phyloP scores from a whole-genome alignment of 805 yeast species.

The Pichia manshurica region DNA sequence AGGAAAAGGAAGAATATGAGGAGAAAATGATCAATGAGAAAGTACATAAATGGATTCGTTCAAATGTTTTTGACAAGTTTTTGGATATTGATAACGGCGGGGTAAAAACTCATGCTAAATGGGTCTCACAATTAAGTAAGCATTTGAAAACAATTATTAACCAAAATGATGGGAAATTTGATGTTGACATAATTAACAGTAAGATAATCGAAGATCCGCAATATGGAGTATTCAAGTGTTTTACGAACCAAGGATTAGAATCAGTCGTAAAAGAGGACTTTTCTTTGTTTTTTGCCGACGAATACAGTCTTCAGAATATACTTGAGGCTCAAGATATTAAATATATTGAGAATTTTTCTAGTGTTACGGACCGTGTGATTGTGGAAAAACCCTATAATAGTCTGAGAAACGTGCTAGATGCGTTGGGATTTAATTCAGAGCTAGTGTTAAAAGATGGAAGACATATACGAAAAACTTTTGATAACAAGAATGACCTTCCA shows the following conservation, averaged over 20 bases:
- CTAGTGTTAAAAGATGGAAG: neutral
- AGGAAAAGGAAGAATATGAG: neutral
- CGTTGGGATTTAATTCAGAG: conserved; percentile 4
- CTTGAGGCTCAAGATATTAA: neutral
- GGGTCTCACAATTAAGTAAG: conserved; percentile 2
- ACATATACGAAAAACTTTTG: conserved; percentile 3
- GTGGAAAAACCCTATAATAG: neutral
- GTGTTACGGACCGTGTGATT: neutral
- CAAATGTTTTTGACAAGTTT: conserved; percentile 5
- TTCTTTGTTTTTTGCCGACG: neutral
- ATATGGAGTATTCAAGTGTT: conserved; percentile 6
- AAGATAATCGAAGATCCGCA: neutral
- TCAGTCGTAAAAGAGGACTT: neutral
- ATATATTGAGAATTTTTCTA: conserved; percentile 5
- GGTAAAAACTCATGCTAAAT: neutral
- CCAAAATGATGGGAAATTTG: neutral
- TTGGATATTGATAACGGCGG: neutral
- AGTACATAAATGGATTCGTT: conserved; percentile 3
- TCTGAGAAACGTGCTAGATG: neutral
- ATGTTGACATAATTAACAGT: neutral
- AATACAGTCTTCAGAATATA: neutral
- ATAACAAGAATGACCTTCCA: conserved; percentile 8
- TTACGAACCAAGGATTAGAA: neutral
- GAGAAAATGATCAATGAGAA: neutral
- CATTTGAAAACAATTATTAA: neutral